A percentile compares a stretch with the other conserved stretches of the same genome.
Evolutionary conservation across 2,329 filamentous ascomycete genomes (phyloP).

Genomic region (Pseudogymnoascus sp.): DNA sequence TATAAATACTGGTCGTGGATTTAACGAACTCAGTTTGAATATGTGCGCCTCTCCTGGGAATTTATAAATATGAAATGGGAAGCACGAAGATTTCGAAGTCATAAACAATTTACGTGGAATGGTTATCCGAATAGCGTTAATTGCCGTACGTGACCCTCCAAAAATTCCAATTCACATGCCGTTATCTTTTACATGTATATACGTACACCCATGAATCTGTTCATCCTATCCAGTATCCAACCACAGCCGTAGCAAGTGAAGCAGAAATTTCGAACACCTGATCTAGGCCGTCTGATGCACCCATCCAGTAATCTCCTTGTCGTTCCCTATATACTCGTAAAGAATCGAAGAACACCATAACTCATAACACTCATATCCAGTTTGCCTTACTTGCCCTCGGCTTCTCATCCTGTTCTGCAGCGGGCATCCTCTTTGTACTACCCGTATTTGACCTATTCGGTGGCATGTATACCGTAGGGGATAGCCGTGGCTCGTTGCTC

Average conservation of each 20-base stretch:
- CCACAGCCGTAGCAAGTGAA: not conserved
- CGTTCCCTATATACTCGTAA: not conserved
- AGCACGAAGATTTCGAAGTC: not conserved
- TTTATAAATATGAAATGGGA: not conserved
- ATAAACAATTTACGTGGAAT: not conserved
- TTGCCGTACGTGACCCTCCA: not conserved
- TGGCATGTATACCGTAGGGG: not conserved
- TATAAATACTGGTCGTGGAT: not conserved
- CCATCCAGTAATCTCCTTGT: not conserved
- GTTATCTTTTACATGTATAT: not conserved
- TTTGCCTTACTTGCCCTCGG: not conserved
- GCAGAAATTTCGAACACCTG: not conserved
- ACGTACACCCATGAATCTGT: not conserved
- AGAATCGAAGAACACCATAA: constrained; percentile 1
- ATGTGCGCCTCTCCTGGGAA: not conserved
- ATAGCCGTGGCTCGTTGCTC: constrained; percentile 8
- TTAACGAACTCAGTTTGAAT: not conserved
- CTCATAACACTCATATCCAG: constrained; percentile 2
- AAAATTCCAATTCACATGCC: not conserved
- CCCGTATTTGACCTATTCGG: not conserved
- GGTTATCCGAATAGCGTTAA: not conserved
- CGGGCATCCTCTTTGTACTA: not conserved
- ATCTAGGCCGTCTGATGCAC: not conserved
- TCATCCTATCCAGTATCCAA: not conserved
- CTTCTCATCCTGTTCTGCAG: not conserved